A percentile compares a stretch with the other conserved stretches of the same genome.
Conservation (phyloP, 2,329 filamentous ascomycete species). For the Bipolaris sorokiniana region DNA sequence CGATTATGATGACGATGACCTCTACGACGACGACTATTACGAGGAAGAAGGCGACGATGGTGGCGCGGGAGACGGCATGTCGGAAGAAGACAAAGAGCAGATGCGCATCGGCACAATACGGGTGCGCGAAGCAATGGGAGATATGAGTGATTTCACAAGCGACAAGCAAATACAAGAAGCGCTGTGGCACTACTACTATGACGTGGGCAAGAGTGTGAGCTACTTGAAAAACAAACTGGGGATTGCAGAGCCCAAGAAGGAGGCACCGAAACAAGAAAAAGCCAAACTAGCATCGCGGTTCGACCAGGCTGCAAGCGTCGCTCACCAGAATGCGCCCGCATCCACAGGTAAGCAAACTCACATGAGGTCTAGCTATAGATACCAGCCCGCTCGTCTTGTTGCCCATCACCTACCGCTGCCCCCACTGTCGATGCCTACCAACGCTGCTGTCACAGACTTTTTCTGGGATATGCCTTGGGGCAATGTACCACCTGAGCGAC, state of each 20-base stretch:
- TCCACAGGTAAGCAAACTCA: conserved; percentile 55
- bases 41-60: conserved; percentile 44
- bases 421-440: conserved; percentile 32
- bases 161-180: conserved; percentile 83
- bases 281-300: conserved; percentile 44
- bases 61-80: conserved; percentile 29
- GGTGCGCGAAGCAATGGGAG: conserved; percentile 70
- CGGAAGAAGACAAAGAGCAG: conserved; percentile 51
- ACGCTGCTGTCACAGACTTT: conserved; percentile 57
- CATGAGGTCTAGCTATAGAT: conserved; percentile 18
- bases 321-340: conserved; percentile 48
- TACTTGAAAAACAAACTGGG: conserved; percentile 71
- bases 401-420: conserved; percentile 39
- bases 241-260: conserved; percentile 30
- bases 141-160: conserved; percentile 61
- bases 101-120: conserved; percentile 71
- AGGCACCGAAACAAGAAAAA: conserved; percentile 50
- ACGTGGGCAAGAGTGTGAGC: conserved; percentile 81
- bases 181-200: conserved; percentile 95
- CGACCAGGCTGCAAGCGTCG: conserved; percentile 52
- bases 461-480: conserved; percentile 90
- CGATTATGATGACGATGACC: conserved; percentile 58
- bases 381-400: conserved; percentile 24
- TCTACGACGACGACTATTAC: conserved; percentile 56
- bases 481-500: conserved; percentile 69